Base-by-base conservation (phyloP, 1,139 yeast species). In the Geotrichum restrictum region DNA sequence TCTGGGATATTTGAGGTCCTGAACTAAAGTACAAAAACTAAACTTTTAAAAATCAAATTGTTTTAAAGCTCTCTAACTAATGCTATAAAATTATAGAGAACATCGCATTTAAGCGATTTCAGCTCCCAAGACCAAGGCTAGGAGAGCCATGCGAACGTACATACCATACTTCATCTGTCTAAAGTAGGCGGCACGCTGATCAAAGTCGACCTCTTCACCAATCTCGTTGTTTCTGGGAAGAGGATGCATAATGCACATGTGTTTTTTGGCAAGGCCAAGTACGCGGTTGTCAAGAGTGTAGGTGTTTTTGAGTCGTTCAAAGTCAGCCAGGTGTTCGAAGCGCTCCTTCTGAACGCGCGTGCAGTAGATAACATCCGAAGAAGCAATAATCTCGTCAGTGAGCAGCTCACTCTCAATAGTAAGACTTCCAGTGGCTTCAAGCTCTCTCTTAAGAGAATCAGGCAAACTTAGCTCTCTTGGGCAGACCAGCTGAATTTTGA, bases 211-310 rank as follows among this genome's bases (percentile, higher is more conserved):
- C 75, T 94, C 98, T 74, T 89, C 98, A 67, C 88, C 85, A 63
- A 94, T 91, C 75, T 94, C 99, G 64, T 82, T 85, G 61, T 88
- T 89, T 74, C 99, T 87, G 69, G 99, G 99, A 65, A 94, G 81
- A 70, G 99, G 99, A 71, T 94, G 99, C 95, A 94, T 85, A 59
- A 94, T 86, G 72, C 96, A 89, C 98, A 93, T 93, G 74, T 93
- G 97, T 72, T 88, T 89, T 76, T 94, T 94, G 64, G 98, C 98
- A 69, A 85, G 82, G 48, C 89, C 79, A 69, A 94, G 79, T 59
- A 93, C 86, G 74, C 80, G 84, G 80, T 91, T 91, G 75, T 93
- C 96, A 60, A 94, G 94, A 66, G 88, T 80, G 73, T 89, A 94
- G 31, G 88, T 79, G 70, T 93, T 95, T 80, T 89, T 93, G 70